Percentiles rank a stretch among this genome's conserved stretches.
phyloP scores from a whole-genome alignment of 345 rosid species.

The Murraya paniculata region DNA sequence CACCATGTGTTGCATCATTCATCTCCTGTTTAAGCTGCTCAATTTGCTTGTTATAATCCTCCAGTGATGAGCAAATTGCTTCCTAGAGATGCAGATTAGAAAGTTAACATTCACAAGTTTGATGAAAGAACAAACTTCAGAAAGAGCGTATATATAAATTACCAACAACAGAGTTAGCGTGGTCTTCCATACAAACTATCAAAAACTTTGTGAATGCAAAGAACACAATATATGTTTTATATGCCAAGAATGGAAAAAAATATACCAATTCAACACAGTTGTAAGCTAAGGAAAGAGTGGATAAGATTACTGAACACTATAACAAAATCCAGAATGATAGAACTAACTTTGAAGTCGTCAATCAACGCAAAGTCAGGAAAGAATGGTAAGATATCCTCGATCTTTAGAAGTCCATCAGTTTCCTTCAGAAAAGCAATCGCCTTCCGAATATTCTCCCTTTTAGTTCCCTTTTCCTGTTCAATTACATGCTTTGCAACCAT shows the following conservation, averaged over 20 bases:
- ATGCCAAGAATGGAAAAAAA: neutral
- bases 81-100: slow-evolving; percentile 50
- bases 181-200: neutral
- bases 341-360: slow-evolving; percentile 93
- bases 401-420: slow-evolving; percentile 96
- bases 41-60: slow-evolving; percentile 97
- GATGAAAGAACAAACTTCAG: neutral
- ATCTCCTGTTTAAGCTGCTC: slow-evolving; percentile 90
- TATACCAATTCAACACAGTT: neutral
- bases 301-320: neutral
- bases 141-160: neutral
- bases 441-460: slow-evolving; percentile 94
- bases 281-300: neutral
- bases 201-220: neutral
- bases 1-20: slow-evolving; percentile 99
- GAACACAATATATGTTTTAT: neutral
- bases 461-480: slow-evolving; percentile 92
- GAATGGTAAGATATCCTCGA: slow-evolving; percentile 97
- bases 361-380: slow-evolving; percentile 98
- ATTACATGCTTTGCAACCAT: slow-evolving; percentile 98
- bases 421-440: slow-evolving; percentile 98
- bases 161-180: neutral
- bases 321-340: neutral
- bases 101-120: neutral
- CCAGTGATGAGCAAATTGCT: slow-evolving; percentile 94